Percentiles rank a stretch among this genome's conserved stretches.
These are phyloP conservation scores for Hyaloscypha variabilis DNA, from an alignment of 495 filamentous ascomycete species.

Conservation along the genomic window DNA sequence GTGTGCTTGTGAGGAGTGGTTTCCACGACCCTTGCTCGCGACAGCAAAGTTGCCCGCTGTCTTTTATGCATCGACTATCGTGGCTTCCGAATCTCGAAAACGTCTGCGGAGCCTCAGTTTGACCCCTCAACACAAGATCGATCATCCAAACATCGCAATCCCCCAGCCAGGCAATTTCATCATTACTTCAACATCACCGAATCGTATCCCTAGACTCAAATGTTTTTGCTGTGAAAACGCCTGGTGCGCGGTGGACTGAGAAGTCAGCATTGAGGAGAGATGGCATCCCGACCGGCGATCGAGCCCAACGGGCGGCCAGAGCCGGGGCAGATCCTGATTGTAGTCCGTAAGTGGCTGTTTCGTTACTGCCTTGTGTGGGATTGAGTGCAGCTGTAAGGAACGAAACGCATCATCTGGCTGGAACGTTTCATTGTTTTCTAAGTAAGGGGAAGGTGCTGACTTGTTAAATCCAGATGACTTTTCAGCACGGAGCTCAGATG, in stretches of 20 bases:
- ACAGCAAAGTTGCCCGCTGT: conserved; percentile 23
- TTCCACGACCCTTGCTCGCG: conserved; percentile 20
- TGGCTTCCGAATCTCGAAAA: conserved; percentile 25
- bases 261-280: conserved; percentile 31
- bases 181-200: neutral
- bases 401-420: conserved; percentile 7
- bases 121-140: conserved; percentile 14
- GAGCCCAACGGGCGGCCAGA: conserved; percentile 47
- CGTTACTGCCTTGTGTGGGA: conserved; percentile 1
- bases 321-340: conserved; percentile 70
- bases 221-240: conserved; percentile 21
- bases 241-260: conserved; percentile 20
- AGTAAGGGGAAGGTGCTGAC: conserved; percentile 15
- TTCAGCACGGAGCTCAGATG: conserved; percentile 84
- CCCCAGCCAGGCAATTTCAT: conserved; percentile 11
- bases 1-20: neutral
- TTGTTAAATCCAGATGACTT: conserved; percentile 71
- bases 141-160: conserved; percentile 16
- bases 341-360: conserved; percentile 68
- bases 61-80: conserved; percentile 24
- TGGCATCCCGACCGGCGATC: conserved; percentile 46
- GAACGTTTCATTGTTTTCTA: conserved; percentile 17
- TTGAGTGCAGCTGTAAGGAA: conserved; percentile 8
- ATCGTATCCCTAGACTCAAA: conserved; percentile 14
- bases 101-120: conserved; percentile 15